These are phyloP conservation scores for Alternaria arborescens DNA, from an alignment of 2,329 filamentous ascomycete genomes.

Conservation along the genomic window DNA sequence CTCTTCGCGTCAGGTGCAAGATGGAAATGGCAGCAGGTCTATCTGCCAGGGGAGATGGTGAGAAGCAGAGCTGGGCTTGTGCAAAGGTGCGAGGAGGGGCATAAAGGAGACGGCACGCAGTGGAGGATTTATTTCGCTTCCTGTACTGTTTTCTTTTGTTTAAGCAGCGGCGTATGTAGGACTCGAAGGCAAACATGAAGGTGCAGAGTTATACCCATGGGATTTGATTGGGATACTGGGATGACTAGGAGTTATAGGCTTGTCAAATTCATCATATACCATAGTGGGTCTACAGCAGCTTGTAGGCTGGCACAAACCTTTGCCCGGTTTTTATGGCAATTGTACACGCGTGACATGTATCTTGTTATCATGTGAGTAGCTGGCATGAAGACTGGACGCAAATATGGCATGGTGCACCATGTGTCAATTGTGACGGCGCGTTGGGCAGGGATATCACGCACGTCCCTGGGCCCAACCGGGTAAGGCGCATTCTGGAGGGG, in stretches of 20 bases:
- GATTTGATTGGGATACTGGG: conserved; percentile 15
- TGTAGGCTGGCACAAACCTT: not conserved
- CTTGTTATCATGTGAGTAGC: not conserved
- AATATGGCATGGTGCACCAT: not conserved
- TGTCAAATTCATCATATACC: conserved; percentile 7
- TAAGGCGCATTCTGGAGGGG: conserved; percentile 16
- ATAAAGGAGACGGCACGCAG: conserved; percentile 2
- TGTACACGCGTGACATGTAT: not conserved
- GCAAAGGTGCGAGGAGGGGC: conserved; percentile 16
- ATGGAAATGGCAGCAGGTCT: conserved; percentile 33
- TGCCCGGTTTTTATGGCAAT: not conserved
- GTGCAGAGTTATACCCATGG: conserved; percentile 21
- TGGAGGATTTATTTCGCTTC: conserved; percentile 5
- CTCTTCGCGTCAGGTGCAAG: conserved; percentile 39
- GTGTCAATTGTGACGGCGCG: not conserved
- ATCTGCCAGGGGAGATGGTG: conserved; percentile 16
- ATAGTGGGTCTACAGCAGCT: not conserved
- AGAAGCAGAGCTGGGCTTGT: conserved; percentile 37
- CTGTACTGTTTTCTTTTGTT: conserved; percentile 9
- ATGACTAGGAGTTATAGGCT: conserved; percentile 13
- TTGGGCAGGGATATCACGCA: conserved; percentile 19
- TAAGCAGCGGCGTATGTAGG: conserved; percentile 33
- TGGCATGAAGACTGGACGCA: not conserved
- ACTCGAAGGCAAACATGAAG: conserved; percentile 6
- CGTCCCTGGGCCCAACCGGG: conserved; percentile 19